phyloP scores from a whole-genome alignment of 352 stramenopile genomes.

The Phytophthora multivora region DNA sequence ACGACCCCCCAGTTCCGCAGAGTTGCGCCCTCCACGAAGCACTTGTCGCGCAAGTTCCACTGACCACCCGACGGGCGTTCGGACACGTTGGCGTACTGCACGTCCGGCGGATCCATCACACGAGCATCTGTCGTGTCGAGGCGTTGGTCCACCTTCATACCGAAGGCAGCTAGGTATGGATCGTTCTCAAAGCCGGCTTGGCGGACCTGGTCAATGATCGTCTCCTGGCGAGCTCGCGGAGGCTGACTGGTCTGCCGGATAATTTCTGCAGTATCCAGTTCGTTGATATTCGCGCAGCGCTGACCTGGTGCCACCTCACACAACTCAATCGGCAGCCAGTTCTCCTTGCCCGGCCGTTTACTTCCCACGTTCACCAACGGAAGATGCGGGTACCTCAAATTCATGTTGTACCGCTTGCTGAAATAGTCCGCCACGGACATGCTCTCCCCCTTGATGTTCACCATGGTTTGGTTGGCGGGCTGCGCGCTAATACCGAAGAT shows the following conservation, averaged over 20 bases:
- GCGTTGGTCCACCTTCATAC: slow-evolving; percentile 55
- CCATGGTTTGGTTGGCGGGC: slow-evolving; percentile 48
- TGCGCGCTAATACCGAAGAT: slow-evolving; percentile 59
- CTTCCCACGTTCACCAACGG: slow-evolving; percentile 76
- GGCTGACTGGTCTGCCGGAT: slow-evolving; percentile 70
- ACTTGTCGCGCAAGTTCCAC: slow-evolving; percentile 83
- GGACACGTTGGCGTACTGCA: slow-evolving; percentile 66
- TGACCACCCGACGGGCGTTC: slow-evolving; percentile 60
- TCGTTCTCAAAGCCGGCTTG: slow-evolving; percentile 76
- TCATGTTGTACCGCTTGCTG: slow-evolving; percentile 55
- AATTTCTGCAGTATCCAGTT: slow-evolving; percentile 83
- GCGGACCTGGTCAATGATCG: slow-evolving; percentile 65
- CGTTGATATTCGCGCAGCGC: slow-evolving; percentile 74
- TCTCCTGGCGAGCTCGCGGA: slow-evolving; percentile 51
- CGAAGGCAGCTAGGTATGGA: slow-evolving; percentile 64
- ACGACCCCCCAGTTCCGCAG: slow-evolving; percentile 69
- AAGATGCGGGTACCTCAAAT: slow-evolving; percentile 64
- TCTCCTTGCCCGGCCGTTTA: slow-evolving; percentile 44
- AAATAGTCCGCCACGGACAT: slow-evolving; percentile 74
- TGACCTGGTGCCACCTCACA: slow-evolving; percentile 77
- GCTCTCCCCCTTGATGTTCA: slow-evolving; percentile 55
- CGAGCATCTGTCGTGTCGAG: slow-evolving; percentile 57
- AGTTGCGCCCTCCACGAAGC: slow-evolving; percentile 57
- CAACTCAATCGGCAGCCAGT: slow-evolving; percentile 84
- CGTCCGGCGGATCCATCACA: slow-evolving; percentile 61